A percentile compares a stretch with the other conserved stretches of the same genome.
These are phyloP conservation scores for Adansonia madagascariensis DNA, from an alignment of 441 rosid genomes.

Conservation along the genomic window DNA sequence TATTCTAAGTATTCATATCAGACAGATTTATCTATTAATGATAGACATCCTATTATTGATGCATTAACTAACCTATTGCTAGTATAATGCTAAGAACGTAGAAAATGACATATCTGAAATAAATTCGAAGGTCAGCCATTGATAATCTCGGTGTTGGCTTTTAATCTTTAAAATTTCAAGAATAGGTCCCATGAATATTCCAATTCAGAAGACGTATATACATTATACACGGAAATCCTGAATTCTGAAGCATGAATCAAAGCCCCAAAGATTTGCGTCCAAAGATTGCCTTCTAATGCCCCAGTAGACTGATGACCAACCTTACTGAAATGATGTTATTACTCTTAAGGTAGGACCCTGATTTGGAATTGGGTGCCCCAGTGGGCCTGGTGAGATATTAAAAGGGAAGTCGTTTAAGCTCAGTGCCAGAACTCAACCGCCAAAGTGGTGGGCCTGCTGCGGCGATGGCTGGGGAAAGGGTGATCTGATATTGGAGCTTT, in stretches of 20 bases:
- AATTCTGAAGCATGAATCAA: background rate
- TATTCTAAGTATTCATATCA: background rate
- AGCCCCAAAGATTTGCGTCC: constrained; percentile 3
- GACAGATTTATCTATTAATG: background rate
- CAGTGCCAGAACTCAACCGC: constrained; percentile 4
- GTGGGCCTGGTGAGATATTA: background rate
- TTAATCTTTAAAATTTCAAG: background rate
- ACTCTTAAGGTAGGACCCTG: background rate
- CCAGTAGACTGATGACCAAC: constrained; percentile 1
- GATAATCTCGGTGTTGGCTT: background rate
- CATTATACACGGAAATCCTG: background rate
- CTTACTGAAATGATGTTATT: background rate
- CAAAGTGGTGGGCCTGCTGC: constrained; percentile 8
- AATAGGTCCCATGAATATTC: constrained; percentile 13
- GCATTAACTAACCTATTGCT: background rate
- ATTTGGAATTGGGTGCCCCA: constrained; percentile 10
- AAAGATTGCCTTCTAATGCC: constrained; percentile 11
- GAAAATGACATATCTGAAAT: background rate
- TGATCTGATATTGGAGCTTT: background rate
- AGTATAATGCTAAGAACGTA: background rate
- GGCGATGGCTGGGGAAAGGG: background rate
- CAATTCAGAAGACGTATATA: background rate
- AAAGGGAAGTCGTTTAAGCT: constrained; percentile 11
- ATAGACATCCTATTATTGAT: background rate
- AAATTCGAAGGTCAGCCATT: background rate